These are phyloP conservation scores for Xylaria hypoxylon DNA, from an alignment of 2,329 filamentous ascomycete genomes.

Conservation along the genomic window DNA sequence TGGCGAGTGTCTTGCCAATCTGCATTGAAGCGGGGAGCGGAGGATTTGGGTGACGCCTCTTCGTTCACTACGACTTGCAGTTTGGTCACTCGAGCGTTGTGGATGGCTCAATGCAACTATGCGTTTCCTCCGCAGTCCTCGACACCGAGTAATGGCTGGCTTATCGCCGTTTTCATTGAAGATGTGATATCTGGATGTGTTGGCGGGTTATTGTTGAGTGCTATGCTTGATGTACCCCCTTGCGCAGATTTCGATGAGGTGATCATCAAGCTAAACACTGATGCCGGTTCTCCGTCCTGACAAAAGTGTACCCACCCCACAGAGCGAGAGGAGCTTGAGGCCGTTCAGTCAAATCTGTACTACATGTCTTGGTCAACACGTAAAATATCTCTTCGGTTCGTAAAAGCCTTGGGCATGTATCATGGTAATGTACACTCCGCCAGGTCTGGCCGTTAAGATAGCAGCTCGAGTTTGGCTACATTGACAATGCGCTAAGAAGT, in stretches of 20 bases:
- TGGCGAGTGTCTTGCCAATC: slow-evolving; percentile 33
- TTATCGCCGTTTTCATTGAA: slow-evolving; percentile 24
- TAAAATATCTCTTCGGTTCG: neutral
- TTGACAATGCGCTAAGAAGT: neutral
- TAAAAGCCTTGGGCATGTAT: neutral
- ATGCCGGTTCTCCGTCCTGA: slow-evolving; percentile 45
- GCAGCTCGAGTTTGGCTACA: neutral
- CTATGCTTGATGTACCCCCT: slow-evolving; percentile 29
- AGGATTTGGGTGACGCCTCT: slow-evolving; percentile 40
- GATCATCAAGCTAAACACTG: slow-evolving; percentile 42
- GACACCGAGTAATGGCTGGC: slow-evolving; percentile 11
- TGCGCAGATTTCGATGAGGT: slow-evolving; percentile 44
- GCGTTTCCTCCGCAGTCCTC: slow-evolving; percentile 12
- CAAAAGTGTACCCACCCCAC: slow-evolving; percentile 42
- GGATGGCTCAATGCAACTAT: slow-evolving; percentile 31
- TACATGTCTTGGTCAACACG: neutral
- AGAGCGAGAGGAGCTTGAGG: slow-evolving; percentile 28
- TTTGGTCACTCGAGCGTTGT: slow-evolving; percentile 41
- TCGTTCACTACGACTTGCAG: slow-evolving; percentile 38
- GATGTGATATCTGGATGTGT: slow-evolving; percentile 17
- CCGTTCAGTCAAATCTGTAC: neutral
- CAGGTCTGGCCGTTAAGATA: neutral
- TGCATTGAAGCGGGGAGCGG: slow-evolving; percentile 42
- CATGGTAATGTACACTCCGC: neutral
- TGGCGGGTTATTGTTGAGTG: slow-evolving; percentile 41